Conservation (phyloP, 352 stramenopile genomes). For the Globisporangium cederbergense region DNA sequence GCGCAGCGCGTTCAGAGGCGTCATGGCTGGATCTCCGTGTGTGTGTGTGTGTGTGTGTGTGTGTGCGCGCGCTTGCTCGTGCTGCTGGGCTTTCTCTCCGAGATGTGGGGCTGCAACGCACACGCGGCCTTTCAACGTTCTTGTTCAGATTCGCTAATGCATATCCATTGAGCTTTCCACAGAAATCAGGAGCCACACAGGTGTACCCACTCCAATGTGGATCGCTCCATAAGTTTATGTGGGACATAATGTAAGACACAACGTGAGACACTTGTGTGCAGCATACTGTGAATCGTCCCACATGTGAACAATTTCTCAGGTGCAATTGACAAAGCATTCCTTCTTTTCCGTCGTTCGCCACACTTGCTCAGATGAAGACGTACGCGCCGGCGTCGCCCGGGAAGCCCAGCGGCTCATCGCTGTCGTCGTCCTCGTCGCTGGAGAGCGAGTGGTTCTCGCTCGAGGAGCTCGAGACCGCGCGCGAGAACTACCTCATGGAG, state of each 20-base stretch:
- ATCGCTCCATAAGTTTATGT: not conserved
- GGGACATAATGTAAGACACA: not conserved
- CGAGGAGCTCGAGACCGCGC: slow-evolving; percentile 64
- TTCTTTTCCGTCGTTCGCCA: slow-evolving; percentile 4
- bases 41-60: not conserved
- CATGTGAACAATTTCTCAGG: slow-evolving; percentile 8
- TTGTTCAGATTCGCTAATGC: too few relatives aligned
- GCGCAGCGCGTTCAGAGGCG: not conserved
- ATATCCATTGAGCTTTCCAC: too few relatives aligned
- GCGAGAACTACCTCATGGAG: slow-evolving; percentile 72
- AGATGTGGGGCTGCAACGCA: not conserved
- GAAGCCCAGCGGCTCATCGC: slow-evolving; percentile 8
- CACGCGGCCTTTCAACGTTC: too few relatives aligned
- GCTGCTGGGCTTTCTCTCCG: not conserved
- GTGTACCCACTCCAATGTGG: not conserved
- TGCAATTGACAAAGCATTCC: slow-evolving; percentile 1
- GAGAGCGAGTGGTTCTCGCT: slow-evolving; percentile 68
- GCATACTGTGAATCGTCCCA: not conserved
- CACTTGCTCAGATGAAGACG: slow-evolving; percentile 15
- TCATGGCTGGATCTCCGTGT: not conserved
- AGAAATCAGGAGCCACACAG: not conserved
- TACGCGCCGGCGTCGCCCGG: slow-evolving; percentile 13
- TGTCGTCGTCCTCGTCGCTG: slow-evolving; percentile 7
- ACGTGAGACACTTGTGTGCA: not conserved
- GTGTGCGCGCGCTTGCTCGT: not conserved